Conservation (phyloP, 2,329 filamentous ascomycete genomes). For the Penicillium concentricum region DNA sequence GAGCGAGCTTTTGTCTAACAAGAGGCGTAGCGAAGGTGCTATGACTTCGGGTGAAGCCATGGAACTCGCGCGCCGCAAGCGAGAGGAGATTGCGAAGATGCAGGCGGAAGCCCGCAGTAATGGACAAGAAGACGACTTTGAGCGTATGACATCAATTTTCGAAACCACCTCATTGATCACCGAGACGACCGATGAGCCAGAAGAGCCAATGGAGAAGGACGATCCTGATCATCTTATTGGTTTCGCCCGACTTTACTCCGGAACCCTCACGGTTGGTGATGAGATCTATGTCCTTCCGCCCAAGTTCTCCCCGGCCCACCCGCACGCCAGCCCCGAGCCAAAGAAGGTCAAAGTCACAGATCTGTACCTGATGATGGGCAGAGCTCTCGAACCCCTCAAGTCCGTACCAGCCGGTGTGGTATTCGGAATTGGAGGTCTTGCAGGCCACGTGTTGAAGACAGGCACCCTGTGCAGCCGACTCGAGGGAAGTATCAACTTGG, state of each 20-base stretch:
- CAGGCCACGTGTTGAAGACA: slow-evolving; percentile 91
- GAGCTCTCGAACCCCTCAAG: slow-evolving; percentile 76
- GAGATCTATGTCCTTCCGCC: slow-evolving; percentile 86
- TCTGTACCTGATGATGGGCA: slow-evolving; percentile 93
- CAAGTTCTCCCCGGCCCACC: slow-evolving; percentile 83
- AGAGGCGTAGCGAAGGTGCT: slow-evolving; percentile 65
- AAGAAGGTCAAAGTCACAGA: slow-evolving; percentile 81
- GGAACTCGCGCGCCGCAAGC: slow-evolving; percentile 81
- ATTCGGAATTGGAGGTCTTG: slow-evolving; percentile 90
- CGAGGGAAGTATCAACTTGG: slow-evolving; percentile 84
- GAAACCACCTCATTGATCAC: slow-evolving; percentile 56
- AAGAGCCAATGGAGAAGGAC: slow-evolving; percentile 56
- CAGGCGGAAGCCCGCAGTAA: slow-evolving; percentile 58
- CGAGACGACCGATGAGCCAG: slow-evolving; percentile 51
- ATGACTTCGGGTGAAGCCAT: slow-evolving; percentile 87
- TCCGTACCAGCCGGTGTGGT: slow-evolving; percentile 91
- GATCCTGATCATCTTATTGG: slow-evolving; percentile 89
- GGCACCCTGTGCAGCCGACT: slow-evolving; percentile 88
- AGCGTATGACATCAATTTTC: slow-evolving; percentile 61
- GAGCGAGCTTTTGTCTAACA: slow-evolving; percentile 83
- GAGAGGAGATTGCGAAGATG: slow-evolving; percentile 80
- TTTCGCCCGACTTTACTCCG: slow-evolving; percentile 91
- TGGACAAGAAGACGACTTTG: slow-evolving; percentile 48
- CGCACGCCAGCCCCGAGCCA: slow-evolving; percentile 69
- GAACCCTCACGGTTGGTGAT: slow-evolving; percentile 84